Percentiles rank a stretch among this genome's conserved stretches.
phyloP scores from a whole-genome alignment of 1,139 yeast genomes.

The Lodderomyces beijingensis region DNA sequence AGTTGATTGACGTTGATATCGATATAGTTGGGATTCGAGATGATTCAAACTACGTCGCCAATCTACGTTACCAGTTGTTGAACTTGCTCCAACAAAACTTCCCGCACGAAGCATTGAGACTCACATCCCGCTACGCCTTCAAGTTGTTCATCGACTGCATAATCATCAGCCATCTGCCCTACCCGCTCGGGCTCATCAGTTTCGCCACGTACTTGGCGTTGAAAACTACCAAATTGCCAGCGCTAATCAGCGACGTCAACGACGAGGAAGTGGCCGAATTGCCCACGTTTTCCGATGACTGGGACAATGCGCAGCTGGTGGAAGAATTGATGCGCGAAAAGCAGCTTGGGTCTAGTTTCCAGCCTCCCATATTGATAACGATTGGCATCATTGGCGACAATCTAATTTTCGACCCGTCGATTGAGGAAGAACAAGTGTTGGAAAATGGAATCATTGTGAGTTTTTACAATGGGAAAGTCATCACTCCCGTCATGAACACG shows the following conservation, averaged over 20 bases:
- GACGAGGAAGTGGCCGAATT: constrained; percentile 69
- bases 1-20: constrained; percentile 68
- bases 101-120: constrained; percentile 46
- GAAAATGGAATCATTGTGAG: constrained; percentile 77
- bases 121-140: constrained; percentile 72
- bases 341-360: constrained; percentile 23
- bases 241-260: constrained; percentile 57
- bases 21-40: constrained; percentile 72
- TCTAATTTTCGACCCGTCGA: constrained; percentile 74
- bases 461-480: constrained; percentile 60
- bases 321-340: constrained; percentile 18
- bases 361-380: constrained; percentile 74
- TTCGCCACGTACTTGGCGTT: constrained; percentile 78
- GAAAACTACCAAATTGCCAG: constrained; percentile 72
- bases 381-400: constrained; percentile 70
- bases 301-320: constrained; percentile 55
- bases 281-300: constrained; percentile 88
- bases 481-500: constrained; percentile 59
- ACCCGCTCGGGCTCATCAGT: constrained; percentile 76
- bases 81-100: constrained; percentile 46
- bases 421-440: constrained; percentile 80
- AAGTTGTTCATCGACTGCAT: constrained; percentile 76
- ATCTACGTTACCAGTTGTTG: constrained; percentile 49
- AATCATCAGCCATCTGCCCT: constrained; percentile 59
- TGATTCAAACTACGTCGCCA: constrained; percentile 59